Evolutionary conservation across 495 filamentous ascomycete genomes (phyloP).

Genomic region (Thermothielavioides terrestris): DNA sequence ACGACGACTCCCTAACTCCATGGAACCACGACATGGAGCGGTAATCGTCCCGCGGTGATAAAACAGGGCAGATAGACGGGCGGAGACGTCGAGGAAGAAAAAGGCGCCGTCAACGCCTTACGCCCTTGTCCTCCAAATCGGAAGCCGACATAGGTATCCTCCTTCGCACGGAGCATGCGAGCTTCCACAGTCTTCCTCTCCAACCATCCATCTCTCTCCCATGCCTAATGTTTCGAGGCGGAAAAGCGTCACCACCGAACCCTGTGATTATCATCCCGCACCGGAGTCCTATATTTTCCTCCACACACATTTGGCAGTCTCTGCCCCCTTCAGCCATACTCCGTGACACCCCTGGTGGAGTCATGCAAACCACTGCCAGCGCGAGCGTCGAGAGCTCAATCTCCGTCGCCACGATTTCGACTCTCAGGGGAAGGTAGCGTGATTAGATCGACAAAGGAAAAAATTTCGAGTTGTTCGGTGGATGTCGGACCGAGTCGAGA

Average conservation of each 20-base stretch:
- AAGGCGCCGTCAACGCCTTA: neutral
- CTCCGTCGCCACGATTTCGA: slow-evolving; percentile 5
- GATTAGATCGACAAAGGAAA: slow-evolving; percentile 15
- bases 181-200: neutral
- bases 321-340: neutral
- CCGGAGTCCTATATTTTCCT: slow-evolving; percentile 1
- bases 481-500: slow-evolving; percentile 17
- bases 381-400: slow-evolving; percentile 2
- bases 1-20: no score
- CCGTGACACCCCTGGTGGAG: neutral
- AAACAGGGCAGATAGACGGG: slow-evolving; percentile 6
- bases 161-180: no score
- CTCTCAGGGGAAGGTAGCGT: slow-evolving; percentile 3
- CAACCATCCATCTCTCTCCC: slow-evolving; percentile 1
- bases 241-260: slow-evolving; percentile 9
- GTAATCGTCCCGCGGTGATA: neutral
- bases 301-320: neutral
- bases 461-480: slow-evolving; percentile 5
- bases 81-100: neutral
- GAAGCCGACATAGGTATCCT: neutral
- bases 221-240: neutral
- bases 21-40: neutral
- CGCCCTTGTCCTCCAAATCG: neutral
- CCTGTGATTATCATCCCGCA: neutral
- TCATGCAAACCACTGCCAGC: slow-evolving; percentile 15